phyloP scores from a whole-genome alignment of 2,329 filamentous ascomycete species.

The Aspergillus fischeri region DNA sequence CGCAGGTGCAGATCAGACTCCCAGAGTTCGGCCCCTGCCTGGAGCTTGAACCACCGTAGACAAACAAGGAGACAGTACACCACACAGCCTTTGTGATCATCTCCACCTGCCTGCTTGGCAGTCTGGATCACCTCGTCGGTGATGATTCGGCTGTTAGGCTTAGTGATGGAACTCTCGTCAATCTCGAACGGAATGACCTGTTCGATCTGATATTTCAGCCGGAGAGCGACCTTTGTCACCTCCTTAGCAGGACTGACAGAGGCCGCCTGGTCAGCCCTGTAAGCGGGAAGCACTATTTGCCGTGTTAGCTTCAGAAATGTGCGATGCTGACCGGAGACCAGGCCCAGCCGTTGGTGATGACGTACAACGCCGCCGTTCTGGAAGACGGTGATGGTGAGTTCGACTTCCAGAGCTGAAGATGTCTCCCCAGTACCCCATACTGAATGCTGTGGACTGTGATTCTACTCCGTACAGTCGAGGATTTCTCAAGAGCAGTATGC shows the following conservation, averaged over 20 bases:
- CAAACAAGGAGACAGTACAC: slow-evolving; percentile 77
- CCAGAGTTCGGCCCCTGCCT: slow-evolving; percentile 80
- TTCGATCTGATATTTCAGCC: slow-evolving; percentile 86
- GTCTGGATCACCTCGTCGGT: slow-evolving; percentile 74
- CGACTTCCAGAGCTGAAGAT: slow-evolving; percentile 28
- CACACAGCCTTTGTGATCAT: slow-evolving; percentile 71
- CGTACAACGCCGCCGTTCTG: slow-evolving; percentile 41
- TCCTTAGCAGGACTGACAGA: slow-evolving; percentile 70
- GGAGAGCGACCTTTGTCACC: slow-evolving; percentile 85
- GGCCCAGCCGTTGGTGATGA: slow-evolving; percentile 13
- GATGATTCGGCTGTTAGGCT: slow-evolving; percentile 79
- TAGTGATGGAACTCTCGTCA: slow-evolving; percentile 68
- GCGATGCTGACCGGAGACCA: slow-evolving; percentile 3
- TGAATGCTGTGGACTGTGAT: neutral
- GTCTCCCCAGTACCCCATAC: slow-evolving; percentile 38
- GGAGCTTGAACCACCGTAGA: slow-evolving; percentile 71
- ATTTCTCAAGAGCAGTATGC: neutral
- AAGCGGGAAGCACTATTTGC: slow-evolving; percentile 40
- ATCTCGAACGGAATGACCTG: slow-evolving; percentile 87
- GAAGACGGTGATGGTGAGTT: slow-evolving; percentile 25
- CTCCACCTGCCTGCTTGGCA: slow-evolving; percentile 74
- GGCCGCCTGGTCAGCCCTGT: slow-evolving; percentile 38
- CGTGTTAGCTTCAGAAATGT: slow-evolving; percentile 12
- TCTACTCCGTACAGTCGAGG: neutral
- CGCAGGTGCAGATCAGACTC: slow-evolving; percentile 79